Percentiles rank a stretch among this genome's conserved stretches.
phyloP scores from a whole-genome alignment of 2,329 filamentous ascomycete species.

The Fusarium liriodendri region DNA sequence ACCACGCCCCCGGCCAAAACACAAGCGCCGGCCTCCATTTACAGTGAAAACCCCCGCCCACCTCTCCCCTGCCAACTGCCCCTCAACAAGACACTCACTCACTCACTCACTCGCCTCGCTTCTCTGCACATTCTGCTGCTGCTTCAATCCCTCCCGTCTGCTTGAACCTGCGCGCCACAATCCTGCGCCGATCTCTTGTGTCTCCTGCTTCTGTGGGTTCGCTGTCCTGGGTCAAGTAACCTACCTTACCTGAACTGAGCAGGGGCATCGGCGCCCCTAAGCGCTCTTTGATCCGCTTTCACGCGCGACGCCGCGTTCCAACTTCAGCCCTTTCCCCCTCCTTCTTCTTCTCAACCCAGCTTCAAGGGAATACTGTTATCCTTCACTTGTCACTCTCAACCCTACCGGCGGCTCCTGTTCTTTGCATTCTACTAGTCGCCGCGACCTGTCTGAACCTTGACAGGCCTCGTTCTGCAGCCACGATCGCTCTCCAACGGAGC shows the following conservation, averaged over 20 bases:
- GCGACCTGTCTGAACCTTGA: conserved; percentile 17
- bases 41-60: conserved; percentile 16
- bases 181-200: conserved; percentile 17
- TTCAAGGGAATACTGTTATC: conserved; percentile 27
- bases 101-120: background rate
- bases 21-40: no score
- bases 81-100: background rate
- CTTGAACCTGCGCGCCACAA: conserved; percentile 31
- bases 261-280: conserved; percentile 39
- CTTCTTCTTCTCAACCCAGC: conserved; percentile 28
- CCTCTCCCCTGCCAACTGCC: background rate
- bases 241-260: conserved; percentile 27
- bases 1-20: no score
- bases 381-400: conserved; percentile 12
- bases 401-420: background rate
- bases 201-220: conserved; percentile 24
- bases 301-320: conserved; percentile 41
- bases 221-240: conserved; percentile 17
- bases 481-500: conserved; percentile 25
- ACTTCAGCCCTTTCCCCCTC: conserved; percentile 42
- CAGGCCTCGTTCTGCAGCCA: conserved; percentile 28
- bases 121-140: background rate
- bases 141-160: conserved; percentile 5
- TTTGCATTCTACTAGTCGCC: conserved; percentile 10
- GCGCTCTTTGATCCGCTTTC: conserved; percentile 42